Percentiles rank a stretch among this genome's conserved stretches.
Conservation (phyloP, 2,329 filamentous ascomycete genomes). For the Cladosporium sp. region DNA sequence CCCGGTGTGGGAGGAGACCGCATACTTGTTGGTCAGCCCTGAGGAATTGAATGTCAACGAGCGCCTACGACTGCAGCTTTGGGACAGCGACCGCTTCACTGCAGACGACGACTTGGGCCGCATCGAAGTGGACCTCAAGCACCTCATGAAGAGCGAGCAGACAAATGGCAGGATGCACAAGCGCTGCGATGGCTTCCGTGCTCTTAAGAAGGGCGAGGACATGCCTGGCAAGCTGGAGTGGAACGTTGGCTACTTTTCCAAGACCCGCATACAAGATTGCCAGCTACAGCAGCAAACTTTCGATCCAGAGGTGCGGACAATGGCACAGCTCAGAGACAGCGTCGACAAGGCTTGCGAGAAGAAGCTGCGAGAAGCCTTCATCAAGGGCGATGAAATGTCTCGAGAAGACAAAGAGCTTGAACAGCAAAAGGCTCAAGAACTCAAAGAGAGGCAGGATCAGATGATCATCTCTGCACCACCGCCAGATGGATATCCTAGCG, state of each 20-base stretch:
- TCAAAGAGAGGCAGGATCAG: conserved; percentile 58
- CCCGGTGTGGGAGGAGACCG: conserved; percentile 71
- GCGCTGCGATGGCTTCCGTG: conserved; percentile 65
- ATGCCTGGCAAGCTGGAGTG: conserved; percentile 71
- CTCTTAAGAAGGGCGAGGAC: conserved; percentile 64
- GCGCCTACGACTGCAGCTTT: conserved; percentile 68
- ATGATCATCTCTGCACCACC: conserved; percentile 71
- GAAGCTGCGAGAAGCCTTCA: conserved; percentile 67
- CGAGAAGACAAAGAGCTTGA: conserved; percentile 56
- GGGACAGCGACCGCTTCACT: conserved; percentile 73
- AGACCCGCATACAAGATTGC: conserved; percentile 62
- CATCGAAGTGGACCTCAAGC: conserved; percentile 68
- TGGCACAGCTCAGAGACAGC: conserved; percentile 61
- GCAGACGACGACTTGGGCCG: conserved; percentile 75
- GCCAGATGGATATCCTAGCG: conserved; percentile 61
- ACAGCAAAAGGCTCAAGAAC: conserved; percentile 69
- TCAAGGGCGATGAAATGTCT: conserved; percentile 52
- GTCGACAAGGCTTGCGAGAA: conserved; percentile 57
- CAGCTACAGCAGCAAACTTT: conserved; percentile 65
- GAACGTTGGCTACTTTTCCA: conserved; percentile 72
- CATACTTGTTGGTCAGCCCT: conserved; percentile 67
- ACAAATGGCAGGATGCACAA: conserved; percentile 65
- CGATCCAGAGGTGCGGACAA: conserved; percentile 58
- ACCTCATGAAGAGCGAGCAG: conserved; percentile 61
- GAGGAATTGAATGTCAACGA: conserved; percentile 74